phyloP scores from a whole-genome alignment of 352 stramenopile genomes.

The Globisporangium heterothallicum region DNA sequence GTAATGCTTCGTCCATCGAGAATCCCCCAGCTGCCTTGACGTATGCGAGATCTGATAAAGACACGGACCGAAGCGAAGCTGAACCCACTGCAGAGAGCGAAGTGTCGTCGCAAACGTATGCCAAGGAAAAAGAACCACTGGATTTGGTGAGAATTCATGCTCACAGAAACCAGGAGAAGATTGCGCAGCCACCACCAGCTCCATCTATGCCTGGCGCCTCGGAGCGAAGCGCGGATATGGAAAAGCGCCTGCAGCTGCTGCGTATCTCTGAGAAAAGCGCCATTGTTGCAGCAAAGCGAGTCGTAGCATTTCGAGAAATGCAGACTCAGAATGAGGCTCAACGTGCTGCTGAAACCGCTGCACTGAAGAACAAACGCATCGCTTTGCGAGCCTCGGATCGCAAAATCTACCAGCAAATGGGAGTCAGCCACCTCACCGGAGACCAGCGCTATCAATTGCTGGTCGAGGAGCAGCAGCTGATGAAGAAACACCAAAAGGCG shows the following conservation, averaged over 20 bases:
- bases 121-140: not conserved
- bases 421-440: slow-evolving; percentile 27
- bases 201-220: not conserved
- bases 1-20: too few relatives aligned
- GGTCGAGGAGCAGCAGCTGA: slow-evolving; percentile 15
- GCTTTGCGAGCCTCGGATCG: slow-evolving; percentile 26
- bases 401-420: slow-evolving; percentile 37
- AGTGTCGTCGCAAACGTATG: not conserved
- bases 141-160: slow-evolving; percentile 7
- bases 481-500: slow-evolving; percentile 12
- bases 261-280: slow-evolving; percentile 6
- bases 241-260: not conserved
- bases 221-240: not conserved
- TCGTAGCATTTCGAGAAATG: slow-evolving; percentile 2
- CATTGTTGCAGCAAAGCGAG: slow-evolving; percentile 6
- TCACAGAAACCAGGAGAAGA: not conserved
- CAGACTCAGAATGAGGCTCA: slow-evolving; percentile 10
- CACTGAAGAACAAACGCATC: slow-evolving; percentile 22
- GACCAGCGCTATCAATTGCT: slow-evolving; percentile 30
- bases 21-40: too few relatives aligned
- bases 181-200: not conserved
- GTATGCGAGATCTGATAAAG: not conserved
- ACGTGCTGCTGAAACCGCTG: slow-evolving; percentile 7
- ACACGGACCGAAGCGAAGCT: not conserved
- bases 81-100: not conserved